Evolutionary conservation across 1,284 basidiomycete genomes (phyloP).

Genomic region (Testicularia cyperi): DNA sequence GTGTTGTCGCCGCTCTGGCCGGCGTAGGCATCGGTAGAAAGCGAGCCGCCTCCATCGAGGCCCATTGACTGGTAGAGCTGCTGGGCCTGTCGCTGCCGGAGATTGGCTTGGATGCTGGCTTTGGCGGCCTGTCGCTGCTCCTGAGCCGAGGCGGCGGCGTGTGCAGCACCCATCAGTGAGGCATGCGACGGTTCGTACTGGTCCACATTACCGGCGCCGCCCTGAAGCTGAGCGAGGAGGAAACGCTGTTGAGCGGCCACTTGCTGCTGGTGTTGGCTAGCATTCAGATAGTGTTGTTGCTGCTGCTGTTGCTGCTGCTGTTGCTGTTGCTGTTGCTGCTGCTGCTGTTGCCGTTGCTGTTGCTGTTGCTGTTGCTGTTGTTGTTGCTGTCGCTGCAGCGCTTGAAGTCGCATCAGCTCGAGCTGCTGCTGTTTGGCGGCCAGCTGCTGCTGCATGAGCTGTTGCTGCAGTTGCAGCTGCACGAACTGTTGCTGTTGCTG

Average conservation of each 20-base stretch:
- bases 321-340: slow-evolving; percentile 11
- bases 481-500: slow-evolving; percentile 38
- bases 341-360: slow-evolving; percentile 23
- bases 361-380: slow-evolving; percentile 19
- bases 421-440: slow-evolving; percentile 40
- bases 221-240: slow-evolving; percentile 46
- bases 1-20: no score
- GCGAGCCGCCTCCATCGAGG: slow-evolving; percentile 11
- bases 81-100: slow-evolving; percentile 48
- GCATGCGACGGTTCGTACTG: slow-evolving; percentile 20
- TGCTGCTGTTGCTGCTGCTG: slow-evolving; percentile 3
- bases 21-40: neutral
- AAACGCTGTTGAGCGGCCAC: slow-evolving; percentile 46
- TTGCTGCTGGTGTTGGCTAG: slow-evolving; percentile 16
- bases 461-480: slow-evolving; percentile 32
- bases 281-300: no score
- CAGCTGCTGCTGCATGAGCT: slow-evolving; percentile 24
- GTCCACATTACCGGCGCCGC: slow-evolving; percentile 5
- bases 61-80: slow-evolving; percentile 40
- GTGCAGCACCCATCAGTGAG: slow-evolving; percentile 13
- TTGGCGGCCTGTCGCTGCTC: slow-evolving; percentile 52
- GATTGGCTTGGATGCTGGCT: slow-evolving; percentile 48
- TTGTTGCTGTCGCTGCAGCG: slow-evolving; percentile 40
- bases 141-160: slow-evolving; percentile 23
- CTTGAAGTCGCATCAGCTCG: slow-evolving; percentile 45